phyloP scores from a whole-genome alignment of 2,329 filamentous ascomycete genomes.

The Falciphora oryzae region DNA sequence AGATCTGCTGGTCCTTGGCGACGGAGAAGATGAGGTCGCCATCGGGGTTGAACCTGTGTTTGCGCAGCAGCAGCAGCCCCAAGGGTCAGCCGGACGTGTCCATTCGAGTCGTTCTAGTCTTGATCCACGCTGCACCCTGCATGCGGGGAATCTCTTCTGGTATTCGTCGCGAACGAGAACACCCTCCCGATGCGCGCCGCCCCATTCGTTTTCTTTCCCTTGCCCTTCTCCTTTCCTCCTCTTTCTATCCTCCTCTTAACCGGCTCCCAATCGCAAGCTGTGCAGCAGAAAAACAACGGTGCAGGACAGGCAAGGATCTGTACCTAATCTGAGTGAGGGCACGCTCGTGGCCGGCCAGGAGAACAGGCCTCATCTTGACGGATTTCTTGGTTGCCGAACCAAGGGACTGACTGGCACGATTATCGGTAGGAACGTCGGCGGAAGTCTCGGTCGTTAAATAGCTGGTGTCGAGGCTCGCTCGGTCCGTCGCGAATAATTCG shows the following conservation, averaged over 20 bases:
- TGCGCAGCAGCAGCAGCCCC: background rate
- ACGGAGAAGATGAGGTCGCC: slow-evolving; percentile 57
- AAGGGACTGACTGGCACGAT: background rate
- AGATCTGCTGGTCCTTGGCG: slow-evolving; percentile 55
- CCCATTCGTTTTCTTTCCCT: background rate
- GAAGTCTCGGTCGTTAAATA: slow-evolving; percentile 3
- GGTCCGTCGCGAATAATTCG: background rate
- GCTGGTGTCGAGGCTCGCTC: background rate
- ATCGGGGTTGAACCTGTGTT: slow-evolving; percentile 75
- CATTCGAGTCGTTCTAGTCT: background rate
- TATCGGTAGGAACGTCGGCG: background rate
- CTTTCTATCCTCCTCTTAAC: background rate
- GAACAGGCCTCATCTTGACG: slow-evolving; percentile 85
- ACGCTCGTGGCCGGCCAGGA: slow-evolving; percentile 94
- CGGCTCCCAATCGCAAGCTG: background rate
- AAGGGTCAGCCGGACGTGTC: background rate
- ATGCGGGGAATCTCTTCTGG: background rate
- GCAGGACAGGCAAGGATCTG: slow-evolving; percentile 8
- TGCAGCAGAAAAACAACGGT: no score
- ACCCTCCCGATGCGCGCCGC: background rate
- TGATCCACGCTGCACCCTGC: background rate
- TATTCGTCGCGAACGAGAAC: background rate
- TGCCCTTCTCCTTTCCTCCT: background rate
- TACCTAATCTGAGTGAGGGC: slow-evolving; percentile 78
- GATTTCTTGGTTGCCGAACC: background rate